Percentiles rank a stretch among this genome's conserved stretches.
Evolutionary conservation across 768 basidiomycete species (phyloP).

Genomic region (Crepidotus variabilis): DNA sequence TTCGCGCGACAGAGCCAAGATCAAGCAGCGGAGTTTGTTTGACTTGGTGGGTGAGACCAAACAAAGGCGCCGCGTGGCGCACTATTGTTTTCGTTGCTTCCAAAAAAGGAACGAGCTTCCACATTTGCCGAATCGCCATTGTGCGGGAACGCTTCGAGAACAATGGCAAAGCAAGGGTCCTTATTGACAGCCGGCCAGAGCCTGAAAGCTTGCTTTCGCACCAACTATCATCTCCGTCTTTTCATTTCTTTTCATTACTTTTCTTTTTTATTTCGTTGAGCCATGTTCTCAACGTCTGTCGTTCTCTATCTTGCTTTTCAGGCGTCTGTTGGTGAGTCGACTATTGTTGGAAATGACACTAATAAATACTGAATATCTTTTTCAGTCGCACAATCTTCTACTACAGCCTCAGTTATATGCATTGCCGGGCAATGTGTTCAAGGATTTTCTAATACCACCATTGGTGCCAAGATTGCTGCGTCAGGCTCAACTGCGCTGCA

Average conservation of each 20-base stretch:
- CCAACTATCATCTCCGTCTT: slow-evolving; percentile 12
- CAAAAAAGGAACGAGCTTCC: not conserved
- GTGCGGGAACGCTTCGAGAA: not conserved
- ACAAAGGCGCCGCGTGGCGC: not conserved
- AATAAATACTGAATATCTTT: slow-evolving; percentile 5
- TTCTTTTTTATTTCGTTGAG: not conserved
- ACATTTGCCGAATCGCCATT: not conserved
- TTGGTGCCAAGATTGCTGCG: slow-evolving; percentile 65
- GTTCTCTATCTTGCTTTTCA: slow-evolving; percentile 26
- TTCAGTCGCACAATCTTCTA: slow-evolving; percentile 55
- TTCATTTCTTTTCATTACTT: not conserved
- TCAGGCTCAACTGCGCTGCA: slow-evolving; percentile 52
- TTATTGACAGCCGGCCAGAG: not conserved
- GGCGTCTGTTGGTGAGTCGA: slow-evolving; percentile 33
- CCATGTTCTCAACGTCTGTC: slow-evolving; percentile 33
- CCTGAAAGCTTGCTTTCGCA: slow-evolving; percentile 10
- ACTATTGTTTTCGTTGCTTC: not conserved
- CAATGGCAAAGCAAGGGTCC: not conserved
- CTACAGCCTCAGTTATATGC: slow-evolving; percentile 64
- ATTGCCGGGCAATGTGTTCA: slow-evolving; percentile 88
- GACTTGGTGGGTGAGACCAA: not conserved
- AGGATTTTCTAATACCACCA: slow-evolving; percentile 70
- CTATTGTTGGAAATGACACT: not conserved
- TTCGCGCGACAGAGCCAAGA: no score
- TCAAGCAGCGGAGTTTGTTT: no score